Conservation (phyloP, 108 stramenopile species). For the Seminavis robusta region DNA sequence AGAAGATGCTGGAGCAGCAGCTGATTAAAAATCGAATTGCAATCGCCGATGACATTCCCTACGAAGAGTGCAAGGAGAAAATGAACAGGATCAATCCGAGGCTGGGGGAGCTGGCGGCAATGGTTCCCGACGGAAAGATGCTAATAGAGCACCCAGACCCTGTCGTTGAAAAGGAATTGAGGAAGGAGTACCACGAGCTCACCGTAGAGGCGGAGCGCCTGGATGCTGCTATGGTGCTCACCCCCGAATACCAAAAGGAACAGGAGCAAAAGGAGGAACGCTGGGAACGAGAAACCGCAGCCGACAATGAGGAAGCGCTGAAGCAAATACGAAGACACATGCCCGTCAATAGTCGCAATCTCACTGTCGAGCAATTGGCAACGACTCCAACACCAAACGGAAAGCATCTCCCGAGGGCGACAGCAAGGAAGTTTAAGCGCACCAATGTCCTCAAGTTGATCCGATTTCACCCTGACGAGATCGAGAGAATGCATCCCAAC, state of each 20-base stretch:
- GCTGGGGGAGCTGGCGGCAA: constrained; percentile 20
- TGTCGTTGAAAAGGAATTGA: no score
- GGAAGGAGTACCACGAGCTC: constrained; percentile 31
- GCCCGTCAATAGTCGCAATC: constrained; percentile 29
- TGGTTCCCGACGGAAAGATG: constrained; percentile 7
- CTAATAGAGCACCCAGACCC: not conserved
- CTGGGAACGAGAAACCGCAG: constrained; percentile 25
- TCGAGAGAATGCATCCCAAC: constrained; percentile 37
- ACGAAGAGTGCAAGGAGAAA: constrained; percentile 32
- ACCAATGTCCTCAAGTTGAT: constrained; percentile 33
- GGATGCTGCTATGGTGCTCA: constrained; percentile 25
- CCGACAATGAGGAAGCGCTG: constrained; percentile 28
- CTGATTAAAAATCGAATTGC: constrained; percentile 25
- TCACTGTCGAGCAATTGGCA: constrained; percentile 27
- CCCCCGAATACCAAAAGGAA: constrained; percentile 34
- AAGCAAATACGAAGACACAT: constrained; percentile 26
- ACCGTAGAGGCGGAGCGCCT: constrained; percentile 39
- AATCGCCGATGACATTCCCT: constrained; percentile 34
- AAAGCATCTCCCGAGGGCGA: constrained; percentile 21
- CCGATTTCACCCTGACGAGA: constrained; percentile 28
- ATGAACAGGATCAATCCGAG: constrained; percentile 20
- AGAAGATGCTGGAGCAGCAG: constrained; percentile 18
- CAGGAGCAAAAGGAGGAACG: constrained; percentile 15
- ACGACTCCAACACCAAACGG: constrained; percentile 27
- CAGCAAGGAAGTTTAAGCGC: constrained; percentile 39